Evolutionary conservation across 2,329 filamentous ascomycete genomes (phyloP), one percentile per base, ranked within the genome.

Genomic region (Orbilia quercus): DNA sequence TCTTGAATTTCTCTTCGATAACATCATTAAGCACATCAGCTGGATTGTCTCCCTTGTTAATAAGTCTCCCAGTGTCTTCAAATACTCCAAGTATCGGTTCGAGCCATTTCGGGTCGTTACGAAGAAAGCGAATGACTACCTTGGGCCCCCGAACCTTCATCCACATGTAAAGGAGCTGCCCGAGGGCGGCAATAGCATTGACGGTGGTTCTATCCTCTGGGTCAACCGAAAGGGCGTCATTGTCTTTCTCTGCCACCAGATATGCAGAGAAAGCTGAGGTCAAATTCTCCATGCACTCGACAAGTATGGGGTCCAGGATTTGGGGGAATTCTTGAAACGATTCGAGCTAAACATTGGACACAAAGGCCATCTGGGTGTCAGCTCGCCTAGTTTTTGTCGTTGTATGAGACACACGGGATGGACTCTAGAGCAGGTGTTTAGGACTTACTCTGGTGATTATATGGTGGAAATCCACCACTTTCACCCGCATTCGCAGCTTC

Each of bases 91-190:
- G 84, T 73, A 99, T 84, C 0, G 90, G 85, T 79, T 96, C 93
- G 12, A 99, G 85, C 78, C 93, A 90, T 78, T 86, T 89, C 1
- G 92, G 90, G 80, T 98, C 95, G 75, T 95, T 96, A 79, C 91
- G 94, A 76, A 99, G 83, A 79, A 98, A 97, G 44, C 91, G 88
- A 58, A 92, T 88, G 77, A 99, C 89, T 57, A 99, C 90, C 81
- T 98, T 98, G 79, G 95, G 89, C 22, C 95, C 94, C 59, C 95
- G 87, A 55, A 98, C 90, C 81, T 99, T 99, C 84, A 92, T 97
- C 73, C 99, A 90, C 0, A 89, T 90, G 79, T 98, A 98, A 36
- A 99, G 81, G 1, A 98, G 84, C 74, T 86, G 87, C 80, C 90
- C 91, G 63, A 96, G 88, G 2, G 91, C 92, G 0, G 88, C 85